Base-by-base conservation (phyloP, 495 filamentous ascomycete genomes). In the Podospora comata region DNA sequence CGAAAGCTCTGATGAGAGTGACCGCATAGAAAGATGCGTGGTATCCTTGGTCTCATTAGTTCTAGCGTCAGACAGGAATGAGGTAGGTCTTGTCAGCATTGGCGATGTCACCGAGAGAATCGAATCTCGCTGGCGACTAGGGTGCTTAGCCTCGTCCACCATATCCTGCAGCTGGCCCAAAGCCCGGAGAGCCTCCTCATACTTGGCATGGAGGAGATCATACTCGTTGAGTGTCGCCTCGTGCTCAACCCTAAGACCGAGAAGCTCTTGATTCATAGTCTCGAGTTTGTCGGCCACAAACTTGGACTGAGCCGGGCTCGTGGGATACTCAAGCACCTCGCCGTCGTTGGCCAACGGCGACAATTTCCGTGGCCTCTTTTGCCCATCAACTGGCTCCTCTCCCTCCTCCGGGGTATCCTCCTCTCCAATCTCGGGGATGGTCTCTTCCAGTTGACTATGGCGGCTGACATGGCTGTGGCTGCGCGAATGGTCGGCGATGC, bases 1-100 rank as follows among this genome's bases (percentile, higher is more conserved):
- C 81, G 92, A 97, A 79, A 97, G 88, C 80, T 97, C 94, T 87
- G 93, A 94, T 69, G 92, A 97, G 76, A 97, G 92, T 79, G 94
- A 97, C 78, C 90, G 93, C 87, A 92, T 92, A 84, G 91, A 91
- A 74, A 85, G 88, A 81, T 91, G 92, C 80, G 83, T 89, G 81
- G 88, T 90, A 84, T 87, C 85, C 78, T 88, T 94, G 76, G 85
- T 84, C 73, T 89, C 90, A 81, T 86, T 89, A 81, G 89, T 86
- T 83, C 88, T 89, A 79, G 84, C 84, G 77, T 92, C 90, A 70
- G 87, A 93, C 92, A 97, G 91, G 93, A 97, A 97, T 90, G 94
- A 96, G 64, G 87, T 83, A 16, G 93, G 92, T 63, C 93, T 84
- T 13, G 88, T 88, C 56, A 85, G 78, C 60, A 85, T 83, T 6